These are phyloP conservation scores for Chara braunii DNA, from an alignment of 139 green algal genomes.

Conservation along the genomic window DNA sequence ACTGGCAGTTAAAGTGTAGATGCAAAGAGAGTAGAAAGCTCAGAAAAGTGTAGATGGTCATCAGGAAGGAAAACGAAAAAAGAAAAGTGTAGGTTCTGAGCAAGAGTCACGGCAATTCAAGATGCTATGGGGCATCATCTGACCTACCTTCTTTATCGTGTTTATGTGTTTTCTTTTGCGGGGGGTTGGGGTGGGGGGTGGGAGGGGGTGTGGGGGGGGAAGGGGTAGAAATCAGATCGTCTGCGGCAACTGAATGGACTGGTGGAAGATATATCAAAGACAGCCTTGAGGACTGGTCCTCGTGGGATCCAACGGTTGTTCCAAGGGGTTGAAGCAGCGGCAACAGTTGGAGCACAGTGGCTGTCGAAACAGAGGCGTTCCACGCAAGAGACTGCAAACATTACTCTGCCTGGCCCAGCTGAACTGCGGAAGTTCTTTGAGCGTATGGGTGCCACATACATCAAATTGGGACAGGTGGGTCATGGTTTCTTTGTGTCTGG, in stretches of 20 bases:
- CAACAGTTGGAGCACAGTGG: slow-evolving; percentile 11
- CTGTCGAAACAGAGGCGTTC: slow-evolving; percentile 8
- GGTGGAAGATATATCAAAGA: slow-evolving; percentile 23
- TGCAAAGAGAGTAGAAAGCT: too few species aligned
- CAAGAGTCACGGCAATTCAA: too few species aligned
- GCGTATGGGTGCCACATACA: slow-evolving; percentile 83
- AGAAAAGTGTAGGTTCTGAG: too few species aligned
- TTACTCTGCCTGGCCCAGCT: slow-evolving; percentile 25
- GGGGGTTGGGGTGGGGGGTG: too few species aligned
- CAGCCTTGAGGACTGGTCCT: slow-evolving; percentile 16
- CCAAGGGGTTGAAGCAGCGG: slow-evolving; percentile 24
- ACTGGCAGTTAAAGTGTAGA: too few species aligned
- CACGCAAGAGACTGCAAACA: slow-evolving; percentile 3
- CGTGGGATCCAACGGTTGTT: slow-evolving; percentile 4
- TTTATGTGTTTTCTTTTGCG: too few species aligned
- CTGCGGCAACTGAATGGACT: slow-evolving; percentile 17
- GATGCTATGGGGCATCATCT: too few species aligned
- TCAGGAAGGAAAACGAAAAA: too few species aligned
- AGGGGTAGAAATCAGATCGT: slow-evolving; percentile 14
- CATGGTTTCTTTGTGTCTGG: too few species aligned
- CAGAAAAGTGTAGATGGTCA: too few species aligned
- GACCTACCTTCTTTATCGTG: too few species aligned
- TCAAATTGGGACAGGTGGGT: slow-evolving; percentile 73
- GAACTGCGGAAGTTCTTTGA: slow-evolving; percentile 86
- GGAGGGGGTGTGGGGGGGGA: too few species aligned